Percentiles rank a stretch among this genome's conserved stretches.
These are phyloP conservation scores for Phytophthora crassamura DNA, from an alignment of 352 stramenopile species.

Conservation along the genomic window DNA sequence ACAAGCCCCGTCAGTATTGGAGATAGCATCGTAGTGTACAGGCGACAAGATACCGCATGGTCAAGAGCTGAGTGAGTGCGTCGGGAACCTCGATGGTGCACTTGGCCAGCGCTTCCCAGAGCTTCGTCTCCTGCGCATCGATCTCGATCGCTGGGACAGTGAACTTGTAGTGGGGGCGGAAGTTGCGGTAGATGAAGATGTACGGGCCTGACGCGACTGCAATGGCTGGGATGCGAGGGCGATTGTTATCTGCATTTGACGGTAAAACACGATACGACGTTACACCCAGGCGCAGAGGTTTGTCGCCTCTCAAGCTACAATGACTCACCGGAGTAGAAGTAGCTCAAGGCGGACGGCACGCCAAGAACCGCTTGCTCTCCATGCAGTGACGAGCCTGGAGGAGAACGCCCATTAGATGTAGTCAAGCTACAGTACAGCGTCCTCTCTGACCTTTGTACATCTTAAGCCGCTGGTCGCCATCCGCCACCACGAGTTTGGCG, in stretches of 20 bases:
- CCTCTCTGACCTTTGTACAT: constrained; percentile 82
- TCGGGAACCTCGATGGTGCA: constrained; percentile 76
- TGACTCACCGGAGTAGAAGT: constrained; percentile 73
- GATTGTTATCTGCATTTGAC: constrained; percentile 50
- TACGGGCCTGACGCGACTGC: constrained; percentile 86
- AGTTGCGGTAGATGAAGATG: constrained; percentile 93
- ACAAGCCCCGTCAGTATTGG: background rate
- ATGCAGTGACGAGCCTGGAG: constrained; percentile 69
- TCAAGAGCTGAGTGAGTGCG: constrained; percentile 66
- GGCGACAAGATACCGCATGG: constrained; percentile 65
- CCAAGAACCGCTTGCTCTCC: constrained; percentile 85
- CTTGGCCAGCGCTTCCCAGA: constrained; percentile 76
- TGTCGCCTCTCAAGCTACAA: no score
- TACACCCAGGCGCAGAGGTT: constrained; percentile 1
- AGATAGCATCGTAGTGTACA: no score
- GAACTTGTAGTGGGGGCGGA: constrained; percentile 93
- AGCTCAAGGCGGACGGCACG: constrained; percentile 70
- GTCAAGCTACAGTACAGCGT: background rate
- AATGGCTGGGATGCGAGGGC: constrained; percentile 81
- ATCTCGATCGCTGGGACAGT: constrained; percentile 83
- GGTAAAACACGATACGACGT: background rate
- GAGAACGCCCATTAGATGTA: background rate
- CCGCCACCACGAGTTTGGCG: constrained; percentile 77
- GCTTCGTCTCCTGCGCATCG: constrained; percentile 67
- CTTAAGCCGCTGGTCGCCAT: constrained; percentile 83